A percentile compares a stretch with the other conserved stretches of the same genome.
Evolutionary conservation across 352 stramenopile species (phyloP).

Genomic region (Pythium pyrilobum): DNA sequence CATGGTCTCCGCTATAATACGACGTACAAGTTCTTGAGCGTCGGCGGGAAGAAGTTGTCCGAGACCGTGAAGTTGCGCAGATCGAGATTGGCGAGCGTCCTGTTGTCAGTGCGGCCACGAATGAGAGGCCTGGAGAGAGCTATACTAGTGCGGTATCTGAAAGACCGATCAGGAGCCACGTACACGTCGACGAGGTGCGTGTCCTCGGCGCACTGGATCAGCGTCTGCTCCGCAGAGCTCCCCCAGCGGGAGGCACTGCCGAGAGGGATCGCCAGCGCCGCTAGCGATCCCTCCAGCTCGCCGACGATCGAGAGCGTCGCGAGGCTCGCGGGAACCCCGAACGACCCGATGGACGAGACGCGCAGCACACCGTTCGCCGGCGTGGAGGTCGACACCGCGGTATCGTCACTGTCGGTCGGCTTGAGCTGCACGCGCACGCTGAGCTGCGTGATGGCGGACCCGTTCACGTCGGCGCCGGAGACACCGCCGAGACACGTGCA

Average conservation of each 20-base stretch:
- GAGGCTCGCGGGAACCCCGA: background rate
- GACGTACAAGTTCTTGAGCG: background rate
- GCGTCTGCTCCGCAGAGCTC: background rate
- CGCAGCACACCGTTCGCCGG: background rate
- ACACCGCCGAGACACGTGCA: conserved; percentile 41
- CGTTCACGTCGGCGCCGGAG: conserved; percentile 20
- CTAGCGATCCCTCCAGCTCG: background rate
- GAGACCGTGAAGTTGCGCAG: background rate
- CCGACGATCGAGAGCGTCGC: background rate
- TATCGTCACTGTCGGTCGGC: background rate
- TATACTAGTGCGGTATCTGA: too few species aligned
- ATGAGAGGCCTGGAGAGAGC: too few species aligned
- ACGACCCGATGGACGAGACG: background rate
- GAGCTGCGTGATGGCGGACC: conserved; percentile 2
- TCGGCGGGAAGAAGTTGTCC: background rate
- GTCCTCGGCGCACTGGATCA: background rate
- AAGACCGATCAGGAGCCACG: background rate
- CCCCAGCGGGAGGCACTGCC: background rate
- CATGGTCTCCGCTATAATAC: too few species aligned
- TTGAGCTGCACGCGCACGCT: background rate
- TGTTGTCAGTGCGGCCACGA: background rate
- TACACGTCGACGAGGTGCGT: conserved; percentile 4
- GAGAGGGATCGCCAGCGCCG: too few species aligned
- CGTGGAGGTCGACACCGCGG: background rate
- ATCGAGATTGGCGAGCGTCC: background rate